Base-by-base conservation (phyloP, 805 yeast species). In the Cyberlindnera xishuangbannaensis region DNA sequence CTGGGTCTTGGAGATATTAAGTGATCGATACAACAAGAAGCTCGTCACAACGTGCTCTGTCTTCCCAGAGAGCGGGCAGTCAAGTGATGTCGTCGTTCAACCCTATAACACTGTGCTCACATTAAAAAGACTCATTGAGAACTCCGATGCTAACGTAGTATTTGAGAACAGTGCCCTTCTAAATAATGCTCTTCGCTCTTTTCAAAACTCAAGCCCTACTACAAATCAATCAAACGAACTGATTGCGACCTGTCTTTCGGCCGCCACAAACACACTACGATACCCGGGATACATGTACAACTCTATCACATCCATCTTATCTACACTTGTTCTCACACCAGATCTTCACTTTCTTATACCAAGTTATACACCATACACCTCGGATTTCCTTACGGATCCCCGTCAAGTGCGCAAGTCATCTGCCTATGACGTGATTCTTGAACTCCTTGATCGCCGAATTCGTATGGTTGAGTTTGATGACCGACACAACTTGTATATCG, bases 51-150 rank as follows among this genome's bases (percentile, higher is more conserved):
- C 97, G 0, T 83, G 82, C 48, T 83, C 92, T 29, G 82, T 92
- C 2, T 88, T 92, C 51, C 95, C 95, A 1, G 73, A 71, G 22
- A 72, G 77, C 29, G 78, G 75, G 36, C 86, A 83, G 39, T 80
- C 85, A 0, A 82, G 95, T 2, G 97, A 90, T 48, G 97, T 88
- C n/a, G 97, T 94, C 14, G 96, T 94, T 5, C 97, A 92, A 54
- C 97, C 98, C 0, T 92, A 92, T 59, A 92, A 92, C 56, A 80
- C 95, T 0, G 68, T 92, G 15, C 61, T 92, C 33, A 80, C 98
- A 0, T 65, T 94, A 46, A 76, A 78, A 53, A 64, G 97, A 45
- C 66, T 92, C 40, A 80, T 85, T 5, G 92, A 86, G 44, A 74
- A 73, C 48, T 83, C 95, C 27, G 96, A 92, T 56, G 80, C 86